Evolutionary conservation across 2,329 filamentous ascomycete genomes (phyloP).

Genomic region (Neopestalotiopsis sp.): DNA sequence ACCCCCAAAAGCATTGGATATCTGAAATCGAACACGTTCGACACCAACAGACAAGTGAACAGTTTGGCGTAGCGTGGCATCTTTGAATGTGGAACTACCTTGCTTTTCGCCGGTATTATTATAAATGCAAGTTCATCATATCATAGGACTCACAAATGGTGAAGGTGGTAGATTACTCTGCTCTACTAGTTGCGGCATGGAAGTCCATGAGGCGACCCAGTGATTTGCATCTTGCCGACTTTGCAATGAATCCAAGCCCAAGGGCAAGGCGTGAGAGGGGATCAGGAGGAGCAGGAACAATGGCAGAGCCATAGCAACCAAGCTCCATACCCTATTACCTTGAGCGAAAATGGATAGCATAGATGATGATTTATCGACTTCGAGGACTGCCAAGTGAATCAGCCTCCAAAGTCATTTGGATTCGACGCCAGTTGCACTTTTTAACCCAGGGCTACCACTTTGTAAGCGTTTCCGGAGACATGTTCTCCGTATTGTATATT

Average conservation of each 20-base stretch:
- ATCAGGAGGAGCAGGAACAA: not conserved
- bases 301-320: not conserved
- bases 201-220: conserved; percentile 70
- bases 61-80: conserved; percentile 71
- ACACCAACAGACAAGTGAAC: conserved; percentile 63
- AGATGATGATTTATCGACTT: too few relatives aligned
- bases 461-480: not conserved
- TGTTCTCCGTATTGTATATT: not conserved
- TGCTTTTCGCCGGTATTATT: conserved; percentile 32
- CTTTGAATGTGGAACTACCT: conserved; percentile 56
- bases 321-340: not conserved
- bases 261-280: conserved; percentile 9
- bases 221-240: conserved; percentile 44
- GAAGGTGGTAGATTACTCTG: conserved; percentile 64
- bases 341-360: not conserved
- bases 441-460: not conserved
- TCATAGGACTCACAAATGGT: conserved; percentile 56
- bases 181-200: conserved; percentile 71
- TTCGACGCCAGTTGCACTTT: not conserved
- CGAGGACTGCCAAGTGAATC: not conserved
- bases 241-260: conserved; percentile 1
- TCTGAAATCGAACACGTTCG: conserved; percentile 62
- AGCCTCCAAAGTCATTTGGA: not conserved
- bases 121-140: not conserved
- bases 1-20: conserved; percentile 70